Evolutionary conservation across 2,329 filamentous ascomycete genomes (phyloP).

Genomic region (Graphium sp.): DNA sequence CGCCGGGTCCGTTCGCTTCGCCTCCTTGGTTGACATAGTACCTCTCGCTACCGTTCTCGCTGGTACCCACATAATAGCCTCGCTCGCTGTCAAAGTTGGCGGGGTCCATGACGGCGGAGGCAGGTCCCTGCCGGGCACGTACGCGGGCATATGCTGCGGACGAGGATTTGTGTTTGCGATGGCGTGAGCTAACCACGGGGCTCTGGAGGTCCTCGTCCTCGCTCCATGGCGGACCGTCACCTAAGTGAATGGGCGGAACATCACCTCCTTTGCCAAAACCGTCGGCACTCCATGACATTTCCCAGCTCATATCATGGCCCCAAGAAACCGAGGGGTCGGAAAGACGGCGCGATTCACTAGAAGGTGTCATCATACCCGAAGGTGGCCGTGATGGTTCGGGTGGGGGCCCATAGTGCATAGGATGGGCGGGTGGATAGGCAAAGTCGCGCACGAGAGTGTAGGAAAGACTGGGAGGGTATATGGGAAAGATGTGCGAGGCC

Average conservation of each 20-base stretch:
- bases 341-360: constrained; percentile 62
- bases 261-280: constrained; percentile 48
- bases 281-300: constrained; percentile 30
- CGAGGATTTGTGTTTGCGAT: constrained; percentile 71
- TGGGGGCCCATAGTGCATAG: constrained; percentile 86
- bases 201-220: constrained; percentile 92
- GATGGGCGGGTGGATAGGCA: constrained; percentile 69
- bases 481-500: constrained; percentile 63
- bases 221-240: constrained; percentile 81
- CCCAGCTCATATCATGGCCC: constrained; percentile 51
- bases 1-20: constrained; percentile 60
- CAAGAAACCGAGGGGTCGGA: constrained; percentile 67
- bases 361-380: constrained; percentile 71
- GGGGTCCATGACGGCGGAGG: constrained; percentile 24
- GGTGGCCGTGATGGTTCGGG: constrained; percentile 52
- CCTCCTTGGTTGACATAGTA: constrained; percentile 57
- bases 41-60: constrained; percentile 54
- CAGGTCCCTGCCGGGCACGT: constrained; percentile 23
- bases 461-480: constrained; percentile 69
- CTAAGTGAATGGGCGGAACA: constrained; percentile 68
- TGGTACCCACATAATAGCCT: constrained; percentile 49
- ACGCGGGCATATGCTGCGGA: constrained; percentile 25
- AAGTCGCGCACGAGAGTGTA: constrained; percentile 94
- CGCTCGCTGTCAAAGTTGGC: constrained; percentile 40
- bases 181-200: constrained; percentile 69